Evolutionary conservation across 768 basidiomycete species (phyloP), one percentile per base, ranked within the genome.

Genomic region (Podaxis pistillaris): DNA sequence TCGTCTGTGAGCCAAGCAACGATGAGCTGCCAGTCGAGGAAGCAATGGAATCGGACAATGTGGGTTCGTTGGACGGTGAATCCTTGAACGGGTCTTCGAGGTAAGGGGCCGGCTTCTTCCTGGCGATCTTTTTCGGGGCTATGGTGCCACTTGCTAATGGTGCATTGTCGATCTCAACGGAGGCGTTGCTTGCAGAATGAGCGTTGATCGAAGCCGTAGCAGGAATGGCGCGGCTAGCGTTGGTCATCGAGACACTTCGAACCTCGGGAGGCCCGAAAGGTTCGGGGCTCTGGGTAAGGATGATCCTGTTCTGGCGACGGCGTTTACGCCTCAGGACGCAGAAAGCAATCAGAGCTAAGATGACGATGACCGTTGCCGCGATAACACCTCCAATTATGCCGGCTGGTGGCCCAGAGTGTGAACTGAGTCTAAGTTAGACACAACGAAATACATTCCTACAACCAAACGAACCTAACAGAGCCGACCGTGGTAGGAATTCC

Each of bases 371-470:
- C 3, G 53, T 33, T 5, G 60, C 60, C 36, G 19, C 60, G 15
- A 62, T 62, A 5, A 62, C 60, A 36, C 60, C 60, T 37, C 60
- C 60, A 33, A 62, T 47, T 12, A 62, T 55, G 9, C 38, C 33
- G 19, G 22, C 38, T 6, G 60, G 36, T 8, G 60, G 60, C 5
- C 60, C 53, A 38, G 40, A 13, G 1, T 12, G 17, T 30, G 60
- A 54, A 8, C 60, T 58, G 24, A 24, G n/a, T 19, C 19, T 6
- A 22, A 22, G 22, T 56, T 12, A 56, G 37, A 56, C 8, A 17
- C 11, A 24, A 40, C 4, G 19, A 40, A 40, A 13, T 8, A 22
- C 12, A 22, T 9, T 38, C 6, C 12, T 12, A 11, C 38, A 38
- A 24, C 2, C 13, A 28, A 38, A 40, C 37, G 47, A 46, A 60